Base-by-base conservation (phyloP, 768 basidiomycete genomes). In the Naematelia encephala region DNA sequence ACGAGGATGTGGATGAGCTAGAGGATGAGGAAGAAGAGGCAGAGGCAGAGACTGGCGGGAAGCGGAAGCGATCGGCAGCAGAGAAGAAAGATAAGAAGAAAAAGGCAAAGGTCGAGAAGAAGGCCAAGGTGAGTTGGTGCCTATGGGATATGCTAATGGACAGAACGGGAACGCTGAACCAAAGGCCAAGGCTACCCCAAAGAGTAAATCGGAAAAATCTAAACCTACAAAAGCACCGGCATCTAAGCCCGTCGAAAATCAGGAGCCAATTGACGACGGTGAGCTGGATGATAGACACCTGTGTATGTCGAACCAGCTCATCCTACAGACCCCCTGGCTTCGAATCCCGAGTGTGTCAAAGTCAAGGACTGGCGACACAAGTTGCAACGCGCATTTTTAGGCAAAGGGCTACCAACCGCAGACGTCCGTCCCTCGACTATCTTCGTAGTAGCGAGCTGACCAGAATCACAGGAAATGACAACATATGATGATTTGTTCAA, bases 281-380 rank as follows among this genome's bases (percentile, higher is more conserved):
- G 66, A 76, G 84, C 62, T 53, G n/a, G n/a, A n/a, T n/a, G n/a
- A 34, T 43, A 21, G 53, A 53, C 54, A 56, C 54, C 57, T 3
- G 3, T 39, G 8, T 25, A 57, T 50, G 8, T 16, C 48, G 45
- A 51, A 44, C 60, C 49, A 56, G 19, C 52, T 59, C 59, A 70
- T 60, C 22, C 13, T 48, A 44, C 47, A 81, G 81, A 80, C 57
- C 80, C 80, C 52, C 62, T 85, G 54, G 77, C 79, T 43, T 79
- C 75, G 50, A 85, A 88, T 74, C 82, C 82, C 1, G 86, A 87
- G 61, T 87, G 85, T 22, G 69, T 80, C 55, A 86, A 87, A 75
- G 90, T 93, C 67, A 86, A 88, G 71, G 88, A 89, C 58, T 94
- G 92, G 91, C 82, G 93, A 65, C 91, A 94, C 76, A 88, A 85